phyloP scores from a whole-genome alignment of 225 moss, liverwort and hornwort species.

The Ulota crispa region DNA sequence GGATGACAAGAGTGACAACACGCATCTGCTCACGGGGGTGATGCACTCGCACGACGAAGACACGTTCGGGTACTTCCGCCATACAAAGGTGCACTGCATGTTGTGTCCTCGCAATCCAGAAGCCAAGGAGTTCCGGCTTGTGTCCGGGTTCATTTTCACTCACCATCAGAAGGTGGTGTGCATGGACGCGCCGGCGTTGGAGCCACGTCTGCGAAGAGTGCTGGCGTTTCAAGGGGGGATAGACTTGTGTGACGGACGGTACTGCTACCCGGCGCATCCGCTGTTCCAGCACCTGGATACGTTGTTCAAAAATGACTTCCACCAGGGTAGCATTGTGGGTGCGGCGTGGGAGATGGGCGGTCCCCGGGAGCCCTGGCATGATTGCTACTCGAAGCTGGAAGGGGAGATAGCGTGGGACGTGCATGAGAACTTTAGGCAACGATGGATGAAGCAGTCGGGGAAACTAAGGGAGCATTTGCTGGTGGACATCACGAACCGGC shows the following conservation, averaged over 20 bases:
- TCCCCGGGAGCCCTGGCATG: conserved; percentile 91
- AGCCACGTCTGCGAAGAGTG: conserved; percentile 41
- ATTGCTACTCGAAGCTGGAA: conserved; percentile 70
- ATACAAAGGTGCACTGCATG: conserved; percentile 70
- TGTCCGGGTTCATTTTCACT: conserved; percentile 71
- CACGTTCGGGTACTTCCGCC: conserved; percentile 61
- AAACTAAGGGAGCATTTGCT: conserved; percentile 31
- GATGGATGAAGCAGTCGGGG: conserved; percentile 71
- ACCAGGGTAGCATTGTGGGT: conserved; percentile 74
- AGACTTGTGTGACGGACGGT: conserved; percentile 79
- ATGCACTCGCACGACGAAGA: conserved; percentile 95
- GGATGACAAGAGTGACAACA: conserved; percentile 82
- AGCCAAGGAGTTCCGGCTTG: conserved; percentile 57
- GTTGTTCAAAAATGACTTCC: conserved; percentile 72
- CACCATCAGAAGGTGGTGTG: conserved; percentile 94
- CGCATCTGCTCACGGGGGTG: conserved; percentile 55
- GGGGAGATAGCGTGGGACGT: conserved; percentile 90
- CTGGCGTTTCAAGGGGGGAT: conserved; percentile 76
- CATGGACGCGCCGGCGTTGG: conserved; percentile 65
- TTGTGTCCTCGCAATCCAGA: conserved; percentile 73
- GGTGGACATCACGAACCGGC: conserved; percentile 45
- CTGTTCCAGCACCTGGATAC: conserved; percentile 80
- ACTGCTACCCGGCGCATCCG: conserved; percentile 65
- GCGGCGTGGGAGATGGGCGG: conserved; percentile 52
- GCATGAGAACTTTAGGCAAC: conserved; percentile 69